phyloP scores from a whole-genome alignment of 768 basidiomycete genomes.

The Boletellus sp. region DNA sequence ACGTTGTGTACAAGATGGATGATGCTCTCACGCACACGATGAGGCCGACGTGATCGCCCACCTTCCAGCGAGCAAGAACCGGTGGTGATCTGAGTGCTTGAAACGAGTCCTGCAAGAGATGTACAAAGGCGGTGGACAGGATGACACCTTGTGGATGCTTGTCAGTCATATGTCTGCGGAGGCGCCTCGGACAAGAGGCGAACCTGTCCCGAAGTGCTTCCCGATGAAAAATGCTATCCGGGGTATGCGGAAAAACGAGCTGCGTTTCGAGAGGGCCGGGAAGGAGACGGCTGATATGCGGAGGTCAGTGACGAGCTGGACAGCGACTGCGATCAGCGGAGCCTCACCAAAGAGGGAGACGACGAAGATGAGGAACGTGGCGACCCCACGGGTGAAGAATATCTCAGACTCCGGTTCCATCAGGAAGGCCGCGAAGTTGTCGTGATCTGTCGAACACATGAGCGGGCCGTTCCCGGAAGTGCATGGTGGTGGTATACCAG shows the following conservation, averaged over 20 bases:
- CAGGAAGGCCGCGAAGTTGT: neutral
- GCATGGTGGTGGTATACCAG: neutral
- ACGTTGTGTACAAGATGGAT: neutral
- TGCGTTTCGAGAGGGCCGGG: constrained; percentile 57
- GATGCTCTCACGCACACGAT: constrained; percentile 60
- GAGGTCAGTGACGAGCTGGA: neutral
- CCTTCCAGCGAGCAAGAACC: constrained; percentile 45
- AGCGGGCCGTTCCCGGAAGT: neutral
- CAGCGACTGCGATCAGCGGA: neutral
- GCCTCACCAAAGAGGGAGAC: constrained; percentile 63
- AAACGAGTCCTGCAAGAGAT: constrained; percentile 76
- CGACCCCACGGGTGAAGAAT: constrained; percentile 6
- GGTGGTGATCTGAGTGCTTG: constrained; percentile 47
- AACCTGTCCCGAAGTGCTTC: constrained; percentile 82
- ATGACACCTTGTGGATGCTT: constrained; percentile 56
- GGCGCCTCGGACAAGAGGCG: neutral
- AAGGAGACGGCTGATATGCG: constrained; percentile 59
- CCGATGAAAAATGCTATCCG: constrained; percentile 75
- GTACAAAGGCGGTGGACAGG: constrained; percentile 77
- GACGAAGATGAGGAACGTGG: constrained; percentile 45
- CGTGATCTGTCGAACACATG: neutral
- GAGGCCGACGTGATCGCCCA: constrained; percentile 61
- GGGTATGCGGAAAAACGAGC: constrained; percentile 56
- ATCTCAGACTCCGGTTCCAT: constrained; percentile 1
- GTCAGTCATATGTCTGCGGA: neutral